Conservation (phyloP, 1,284 basidiomycete genomes). For the Irpex lacteus region DNA sequence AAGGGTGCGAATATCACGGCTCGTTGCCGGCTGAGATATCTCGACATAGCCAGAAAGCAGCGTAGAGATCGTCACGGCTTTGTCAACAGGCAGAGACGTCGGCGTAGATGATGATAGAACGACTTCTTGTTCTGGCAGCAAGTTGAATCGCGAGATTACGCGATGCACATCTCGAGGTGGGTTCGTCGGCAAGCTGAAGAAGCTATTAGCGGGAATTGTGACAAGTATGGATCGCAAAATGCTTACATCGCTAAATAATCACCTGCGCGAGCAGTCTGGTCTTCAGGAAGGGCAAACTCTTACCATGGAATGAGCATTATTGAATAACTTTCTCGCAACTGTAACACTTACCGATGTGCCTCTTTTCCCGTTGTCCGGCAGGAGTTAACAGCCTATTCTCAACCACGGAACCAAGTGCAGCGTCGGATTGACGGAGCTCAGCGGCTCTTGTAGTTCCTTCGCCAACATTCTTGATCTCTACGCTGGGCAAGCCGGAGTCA, state of each 20-base stretch:
- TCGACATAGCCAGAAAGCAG: conserved; percentile 48
- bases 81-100: conserved; percentile 37
- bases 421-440: conserved; percentile 39
- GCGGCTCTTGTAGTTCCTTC: conserved; percentile 34
- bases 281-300: conserved; percentile 43
- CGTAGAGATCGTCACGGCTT: conserved; percentile 34
- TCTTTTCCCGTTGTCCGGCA: conserved; percentile 37
- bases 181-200: conserved; percentile 39
- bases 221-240: neutral
- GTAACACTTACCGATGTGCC: conserved; percentile 36
- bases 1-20: conserved; percentile 33
- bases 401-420: conserved; percentile 37
- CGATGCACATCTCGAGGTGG: conserved; percentile 38
- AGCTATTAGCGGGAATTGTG: neutral
- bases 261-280: conserved; percentile 37
- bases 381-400: conserved; percentile 41
- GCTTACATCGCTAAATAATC: conserved; percentile 48
- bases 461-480: conserved; percentile 34
- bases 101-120: conserved; percentile 38
- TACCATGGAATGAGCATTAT: neutral
- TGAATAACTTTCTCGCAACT: too few relatives aligned
- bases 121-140: conserved; percentile 41
- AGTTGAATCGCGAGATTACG: conserved; percentile 37
- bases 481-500: conserved; percentile 3
- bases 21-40: conserved; percentile 43